Base-by-base conservation (phyloP, 352 stramenopile genomes). In the Globisporangium cystogenes region DNA sequence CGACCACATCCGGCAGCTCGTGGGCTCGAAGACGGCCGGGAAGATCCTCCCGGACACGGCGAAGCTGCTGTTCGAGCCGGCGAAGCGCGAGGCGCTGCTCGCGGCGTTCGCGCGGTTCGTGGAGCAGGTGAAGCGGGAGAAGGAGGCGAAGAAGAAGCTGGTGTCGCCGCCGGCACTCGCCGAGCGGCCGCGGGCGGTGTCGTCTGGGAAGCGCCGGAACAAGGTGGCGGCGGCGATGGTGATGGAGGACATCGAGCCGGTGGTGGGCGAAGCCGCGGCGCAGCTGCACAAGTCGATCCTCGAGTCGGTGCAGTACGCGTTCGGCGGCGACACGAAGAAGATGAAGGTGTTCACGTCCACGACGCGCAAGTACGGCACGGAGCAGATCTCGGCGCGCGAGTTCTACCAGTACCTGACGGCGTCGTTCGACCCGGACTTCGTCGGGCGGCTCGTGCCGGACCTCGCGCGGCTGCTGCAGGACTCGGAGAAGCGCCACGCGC, bases 321-420 rank as follows among this genome's bases (percentile, higher is more conserved):
- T 94, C 48, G 51, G 67, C 42, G 82, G 82, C 18, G 84, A 94
- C 50, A 23, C 72, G 15, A 89, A 89, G 70, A 87, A 88, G 57
- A 90, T 94, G 78, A 93, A 94, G 56, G 69, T 72, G 27, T 94
- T 94, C 49, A 93, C 82, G 29, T 82, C 74, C 33, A 87, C 90
- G 47, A 82, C 84, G 33, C 84, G 84, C 53, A 92, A 93, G 55
- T 94, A 90, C 52, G 84, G 84, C 53, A 82, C 72, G 47, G 81
- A 94, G 53, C 77, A 92, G 61, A 86, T 94, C 62, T 84, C 79
- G n/a, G 84, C 84, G 8, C 74, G 84, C 29, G 82, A 94, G 51
- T 94, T 92, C 63, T 94, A 94, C 67, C 77, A 89, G 59, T 94
- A 94, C 83, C 83, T 94, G 78, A 93, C 80, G 43, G 74, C 76